A percentile compares a stretch with the other conserved stretches of the same genome.
These are phyloP conservation scores for Madurella fahalii DNA, from an alignment of 2,329 filamentous ascomycete genomes.

Conservation along the genomic window DNA sequence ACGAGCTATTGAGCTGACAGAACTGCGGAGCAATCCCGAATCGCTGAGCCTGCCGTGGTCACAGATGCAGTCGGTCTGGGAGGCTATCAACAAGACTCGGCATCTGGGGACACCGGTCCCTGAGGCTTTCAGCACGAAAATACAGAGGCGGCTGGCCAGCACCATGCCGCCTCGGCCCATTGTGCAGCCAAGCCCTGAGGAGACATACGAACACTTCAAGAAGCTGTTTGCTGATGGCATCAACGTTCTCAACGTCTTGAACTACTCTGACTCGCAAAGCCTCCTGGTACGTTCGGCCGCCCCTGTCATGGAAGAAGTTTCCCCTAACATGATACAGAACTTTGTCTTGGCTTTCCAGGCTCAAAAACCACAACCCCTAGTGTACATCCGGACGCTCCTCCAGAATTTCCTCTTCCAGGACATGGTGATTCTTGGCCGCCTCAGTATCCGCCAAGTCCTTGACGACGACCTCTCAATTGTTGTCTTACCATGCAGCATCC, in stretches of 20 bases:
- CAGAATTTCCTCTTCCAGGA: constrained; percentile 72
- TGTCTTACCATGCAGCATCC: constrained; percentile 65
- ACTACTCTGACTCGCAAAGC: constrained; percentile 57
- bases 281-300: constrained; percentile 54
- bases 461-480: constrained; percentile 77
- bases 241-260: constrained; percentile 59
- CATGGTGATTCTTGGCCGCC: constrained; percentile 62
- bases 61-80: constrained; percentile 47
- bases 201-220: constrained; percentile 66
- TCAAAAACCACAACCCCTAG: constrained; percentile 74
- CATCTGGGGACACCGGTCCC: constrained; percentile 61
- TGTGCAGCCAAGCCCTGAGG: constrained; percentile 68
- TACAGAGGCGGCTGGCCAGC: constrained; percentile 87
- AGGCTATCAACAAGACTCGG: constrained; percentile 56
- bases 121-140: constrained; percentile 81
- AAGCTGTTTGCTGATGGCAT: constrained; percentile 66
- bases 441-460: constrained; percentile 69
- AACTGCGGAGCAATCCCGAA: constrained; percentile 42
- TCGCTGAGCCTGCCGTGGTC: constrained; percentile 50
- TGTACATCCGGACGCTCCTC: constrained; percentile 77
- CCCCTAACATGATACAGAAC: constrained; percentile 45
- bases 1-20: constrained; percentile 46
- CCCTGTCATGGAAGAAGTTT: not conserved
- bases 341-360: constrained; percentile 72
- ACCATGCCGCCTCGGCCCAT: constrained; percentile 91